phyloP scores from a whole-genome alignment of 2,329 filamentous ascomycete species.

The Daldinia sp. region DNA sequence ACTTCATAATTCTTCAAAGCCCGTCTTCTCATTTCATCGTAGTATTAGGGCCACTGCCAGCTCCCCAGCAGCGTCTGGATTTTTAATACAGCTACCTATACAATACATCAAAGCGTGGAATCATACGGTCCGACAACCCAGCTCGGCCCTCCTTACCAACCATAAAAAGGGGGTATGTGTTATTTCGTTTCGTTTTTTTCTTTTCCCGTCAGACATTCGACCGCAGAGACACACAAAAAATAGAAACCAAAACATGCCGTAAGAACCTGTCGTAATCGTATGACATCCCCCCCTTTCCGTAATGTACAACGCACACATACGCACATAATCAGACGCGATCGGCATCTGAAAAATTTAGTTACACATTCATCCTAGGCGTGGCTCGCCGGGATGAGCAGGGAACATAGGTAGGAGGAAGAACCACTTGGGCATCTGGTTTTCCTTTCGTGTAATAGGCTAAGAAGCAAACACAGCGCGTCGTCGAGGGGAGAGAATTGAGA shows the following conservation, averaged over 20 bases:
- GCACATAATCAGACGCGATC: background rate
- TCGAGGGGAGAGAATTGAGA: background rate
- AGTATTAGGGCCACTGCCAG: background rate
- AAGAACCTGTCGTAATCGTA: constrained; percentile 5
- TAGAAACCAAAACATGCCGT: constrained; percentile 3
- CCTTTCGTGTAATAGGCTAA: constrained; percentile 1
- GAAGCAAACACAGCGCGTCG: constrained; percentile 2
- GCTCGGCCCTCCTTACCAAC: background rate
- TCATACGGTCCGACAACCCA: background rate
- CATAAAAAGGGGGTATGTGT: background rate
- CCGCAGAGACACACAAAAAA: background rate
- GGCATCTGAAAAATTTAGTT: background rate
- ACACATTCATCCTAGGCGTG: background rate
- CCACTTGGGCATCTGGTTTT: background rate
- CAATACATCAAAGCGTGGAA: constrained; percentile 8
- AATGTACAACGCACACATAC: background rate
- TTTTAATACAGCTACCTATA: constrained; percentile 23
- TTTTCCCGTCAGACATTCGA: background rate
- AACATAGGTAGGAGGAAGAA: background rate
- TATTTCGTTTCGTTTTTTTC: background rate
- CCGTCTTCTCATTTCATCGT: background rate
- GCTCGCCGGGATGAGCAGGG: background rate
- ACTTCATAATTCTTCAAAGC: background rate
- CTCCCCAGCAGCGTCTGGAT: background rate
- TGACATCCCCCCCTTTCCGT: background rate